Evolutionary conservation across 176 grass and related monocot genomes (phyloP).

Genomic region (Carex cristatella): DNA sequence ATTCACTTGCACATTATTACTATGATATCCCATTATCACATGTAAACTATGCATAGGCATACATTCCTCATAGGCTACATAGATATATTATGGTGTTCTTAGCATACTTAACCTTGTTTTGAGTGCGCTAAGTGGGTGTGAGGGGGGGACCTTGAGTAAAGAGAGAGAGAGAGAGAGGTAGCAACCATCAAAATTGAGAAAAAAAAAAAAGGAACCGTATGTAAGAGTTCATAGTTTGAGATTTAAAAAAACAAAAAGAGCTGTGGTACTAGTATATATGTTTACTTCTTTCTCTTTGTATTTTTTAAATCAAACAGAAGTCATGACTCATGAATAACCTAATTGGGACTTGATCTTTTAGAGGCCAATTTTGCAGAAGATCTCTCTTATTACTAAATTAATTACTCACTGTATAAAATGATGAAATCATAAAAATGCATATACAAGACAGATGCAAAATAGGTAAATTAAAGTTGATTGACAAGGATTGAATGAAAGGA

Average conservation of each 20-base stretch:
- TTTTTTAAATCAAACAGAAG: not conserved
- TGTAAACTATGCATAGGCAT: not conserved
- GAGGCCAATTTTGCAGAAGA: not conserved
- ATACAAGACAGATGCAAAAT: not conserved
- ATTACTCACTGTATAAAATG: not conserved
- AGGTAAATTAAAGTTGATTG: not conserved
- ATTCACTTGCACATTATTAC: not conserved
- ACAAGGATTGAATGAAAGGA: not conserved
- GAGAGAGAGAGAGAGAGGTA: not conserved
- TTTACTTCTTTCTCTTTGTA: not conserved
- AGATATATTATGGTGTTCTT: not conserved
- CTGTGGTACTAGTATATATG: too few species aligned
- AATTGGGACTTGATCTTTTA: not conserved
- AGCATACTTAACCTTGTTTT: not conserved
- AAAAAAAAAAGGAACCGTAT: not conserved
- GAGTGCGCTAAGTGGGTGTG: not conserved
- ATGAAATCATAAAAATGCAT: not conserved
- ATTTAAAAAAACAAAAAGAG: too few species aligned
- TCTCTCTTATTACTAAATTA: not conserved
- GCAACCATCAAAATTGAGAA: not conserved
- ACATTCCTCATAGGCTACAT: not conserved
- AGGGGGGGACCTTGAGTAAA: not conserved
- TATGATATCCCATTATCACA: conserved; percentile 1
- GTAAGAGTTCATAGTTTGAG: not conserved
- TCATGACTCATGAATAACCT: not conserved